Percentiles rank a stretch among this genome's conserved stretches.
These are phyloP conservation scores for Sordaria brevicollis DNA, from an alignment of 495 filamentous ascomycete species.

Conservation along the genomic window DNA sequence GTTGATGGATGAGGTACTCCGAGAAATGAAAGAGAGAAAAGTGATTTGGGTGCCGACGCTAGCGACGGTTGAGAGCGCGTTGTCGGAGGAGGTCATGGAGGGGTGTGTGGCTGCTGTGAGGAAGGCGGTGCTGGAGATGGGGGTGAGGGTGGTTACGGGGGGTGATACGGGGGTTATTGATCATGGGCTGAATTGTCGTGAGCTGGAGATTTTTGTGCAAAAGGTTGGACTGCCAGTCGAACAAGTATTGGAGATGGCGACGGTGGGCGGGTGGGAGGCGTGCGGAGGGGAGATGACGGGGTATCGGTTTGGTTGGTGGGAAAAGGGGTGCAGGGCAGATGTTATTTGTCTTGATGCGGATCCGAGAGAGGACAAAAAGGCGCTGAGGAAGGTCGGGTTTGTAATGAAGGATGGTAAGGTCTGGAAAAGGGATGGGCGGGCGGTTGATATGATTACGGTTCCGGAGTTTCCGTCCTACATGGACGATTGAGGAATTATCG, in stretches of 20 bases:
- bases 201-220: constrained; percentile 39
- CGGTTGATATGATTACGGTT: constrained; percentile 8
- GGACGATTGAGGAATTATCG: background rate
- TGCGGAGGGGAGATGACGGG: constrained; percentile 40
- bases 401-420: constrained; percentile 43
- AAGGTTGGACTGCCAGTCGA: constrained; percentile 39
- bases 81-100: constrained; percentile 16
- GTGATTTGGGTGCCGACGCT: constrained; percentile 43
- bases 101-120: constrained; percentile 19
- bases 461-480: constrained; percentile 8
- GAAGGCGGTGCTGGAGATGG: constrained; percentile 13
- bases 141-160: constrained; percentile 36
- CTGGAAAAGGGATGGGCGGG: constrained; percentile 22
- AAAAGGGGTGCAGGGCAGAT: constrained; percentile 37
- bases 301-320: constrained; percentile 38
- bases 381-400: constrained; percentile 37
- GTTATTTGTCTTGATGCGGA: constrained; percentile 34
- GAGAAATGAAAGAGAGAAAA: constrained; percentile 27
- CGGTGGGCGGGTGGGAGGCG: constrained; percentile 40
- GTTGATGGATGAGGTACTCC: constrained; percentile 22
- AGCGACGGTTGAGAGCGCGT: constrained; percentile 24
- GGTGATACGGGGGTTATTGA: constrained; percentile 43
- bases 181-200: constrained; percentile 39
- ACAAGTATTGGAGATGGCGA: constrained; percentile 35
- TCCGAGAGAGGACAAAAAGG: constrained; percentile 22